A percentile compares a stretch with the other conserved stretches of the same genome.
phyloP scores from a whole-genome alignment of 352 stramenopile genomes.

The Globisporangium okanoganense region DNA sequence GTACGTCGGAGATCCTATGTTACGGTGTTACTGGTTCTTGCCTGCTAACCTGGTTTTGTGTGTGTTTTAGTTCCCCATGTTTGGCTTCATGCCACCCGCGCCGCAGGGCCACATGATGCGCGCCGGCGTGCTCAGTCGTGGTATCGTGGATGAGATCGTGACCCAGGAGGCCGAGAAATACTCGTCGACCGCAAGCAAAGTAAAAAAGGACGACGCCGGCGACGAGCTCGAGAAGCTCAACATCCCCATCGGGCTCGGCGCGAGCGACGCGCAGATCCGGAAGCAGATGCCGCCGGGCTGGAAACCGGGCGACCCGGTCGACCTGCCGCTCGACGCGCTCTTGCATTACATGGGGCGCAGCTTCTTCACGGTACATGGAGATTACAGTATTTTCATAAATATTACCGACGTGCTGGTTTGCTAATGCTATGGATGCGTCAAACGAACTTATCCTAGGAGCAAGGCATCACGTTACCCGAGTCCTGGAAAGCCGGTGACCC shows the following conservation, averaged over 20 bases:
- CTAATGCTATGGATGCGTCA: neutral
- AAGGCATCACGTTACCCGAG: constrained; percentile 66
- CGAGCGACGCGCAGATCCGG: constrained; percentile 65
- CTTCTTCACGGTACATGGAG: constrained; percentile 51
- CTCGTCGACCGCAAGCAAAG: constrained; percentile 38
- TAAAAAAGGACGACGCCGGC: constrained; percentile 29
- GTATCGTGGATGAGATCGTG: constrained; percentile 75
- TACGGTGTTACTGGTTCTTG: neutral
- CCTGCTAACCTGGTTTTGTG: neutral
- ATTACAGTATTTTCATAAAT: too few relatives aligned
- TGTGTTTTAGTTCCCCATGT: constrained; percentile 70
- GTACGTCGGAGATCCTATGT: constrained; percentile 28
- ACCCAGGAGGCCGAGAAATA: constrained; percentile 68
- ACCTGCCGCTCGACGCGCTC: constrained; percentile 70
- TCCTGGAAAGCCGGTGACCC: constrained; percentile 69
- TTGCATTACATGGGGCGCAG: constrained; percentile 77
- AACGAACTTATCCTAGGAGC: constrained; percentile 29
- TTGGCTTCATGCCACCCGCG: constrained; percentile 82
- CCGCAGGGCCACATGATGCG: constrained; percentile 86
- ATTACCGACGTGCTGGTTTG: too few relatives aligned
- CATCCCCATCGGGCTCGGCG: constrained; percentile 64
- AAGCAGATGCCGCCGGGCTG: constrained; percentile 76
- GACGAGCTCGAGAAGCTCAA: constrained; percentile 38
- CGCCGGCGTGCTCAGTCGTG: constrained; percentile 72
- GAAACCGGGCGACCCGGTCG: constrained; percentile 76